Evolutionary conservation across 2,329 filamentous ascomycete species (phyloP).

Genomic region (Spiromastix sp.): DNA sequence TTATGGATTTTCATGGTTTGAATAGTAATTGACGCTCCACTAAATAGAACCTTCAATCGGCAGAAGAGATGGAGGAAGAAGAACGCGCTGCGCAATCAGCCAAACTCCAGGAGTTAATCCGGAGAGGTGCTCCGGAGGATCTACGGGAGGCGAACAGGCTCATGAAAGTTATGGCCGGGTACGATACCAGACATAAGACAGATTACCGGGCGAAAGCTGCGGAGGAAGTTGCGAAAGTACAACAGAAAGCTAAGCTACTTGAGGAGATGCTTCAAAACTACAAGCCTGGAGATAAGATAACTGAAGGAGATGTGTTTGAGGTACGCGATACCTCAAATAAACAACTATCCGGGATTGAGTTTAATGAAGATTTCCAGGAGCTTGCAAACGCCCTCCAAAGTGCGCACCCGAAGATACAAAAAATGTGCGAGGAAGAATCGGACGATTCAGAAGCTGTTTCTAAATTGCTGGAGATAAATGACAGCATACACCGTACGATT

Average conservation of each 20-base stretch:
- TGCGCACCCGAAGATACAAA: slow-evolving; percentile 96
- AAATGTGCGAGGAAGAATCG: slow-evolving; percentile 98
- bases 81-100: slow-evolving; percentile 89
- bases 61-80: slow-evolving; percentile 97
- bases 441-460: slow-evolving; percentile 93
- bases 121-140: slow-evolving; percentile 82
- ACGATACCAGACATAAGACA: slow-evolving; percentile 88
- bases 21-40: slow-evolving; percentile 19
- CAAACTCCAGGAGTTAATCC: slow-evolving; percentile 95
- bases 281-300: slow-evolving; percentile 68
- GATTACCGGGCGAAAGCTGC: slow-evolving; percentile 97
- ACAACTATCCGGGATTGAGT: background rate
- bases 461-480: slow-evolving; percentile 93
- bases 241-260: slow-evolving; percentile 84
- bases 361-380: slow-evolving; percentile 44
- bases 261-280: slow-evolving; percentile 88
- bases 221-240: slow-evolving; percentile 87
- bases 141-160: slow-evolving; percentile 92
- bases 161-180: slow-evolving; percentile 99
- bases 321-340: slow-evolving; percentile 29
- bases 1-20: slow-evolving; percentile 3
- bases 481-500: slow-evolving; percentile 95
- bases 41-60: slow-evolving; percentile 76
- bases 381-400: slow-evolving; percentile 79
- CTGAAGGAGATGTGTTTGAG: slow-evolving; percentile 59